phyloP scores from a whole-genome alignment of 257 asterid genomes.

The Buddleja alternifolia region DNA sequence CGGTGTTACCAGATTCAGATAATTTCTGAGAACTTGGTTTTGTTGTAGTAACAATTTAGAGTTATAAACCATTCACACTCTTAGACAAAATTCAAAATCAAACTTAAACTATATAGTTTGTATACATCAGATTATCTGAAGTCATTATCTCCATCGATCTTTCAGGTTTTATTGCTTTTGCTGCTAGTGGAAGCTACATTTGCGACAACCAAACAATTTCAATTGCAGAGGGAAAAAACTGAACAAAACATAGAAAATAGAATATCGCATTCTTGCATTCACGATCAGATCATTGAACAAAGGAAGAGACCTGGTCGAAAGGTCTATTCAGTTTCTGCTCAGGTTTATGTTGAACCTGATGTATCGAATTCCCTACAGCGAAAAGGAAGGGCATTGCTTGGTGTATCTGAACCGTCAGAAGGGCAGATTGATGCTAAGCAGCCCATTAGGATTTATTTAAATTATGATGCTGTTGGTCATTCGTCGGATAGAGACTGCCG shows the following conservation, averaged over 20 bases:
- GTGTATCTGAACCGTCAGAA: constrained; percentile 42
- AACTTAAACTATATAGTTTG: background rate
- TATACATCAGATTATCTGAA: constrained; percentile 6
- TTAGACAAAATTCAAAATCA: background rate
- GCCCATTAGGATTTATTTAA: constrained; percentile 88
- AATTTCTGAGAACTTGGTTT: background rate
- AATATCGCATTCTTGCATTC: constrained; percentile 84
- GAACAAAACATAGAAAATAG: constrained; percentile 46
- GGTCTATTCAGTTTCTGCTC: constrained; percentile 84
- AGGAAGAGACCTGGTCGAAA: constrained; percentile 80
- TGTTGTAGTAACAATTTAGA: background rate
- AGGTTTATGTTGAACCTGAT: constrained; percentile 64
- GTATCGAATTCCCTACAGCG: constrained; percentile 42
- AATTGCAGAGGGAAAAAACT: constrained; percentile 43
- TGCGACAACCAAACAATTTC: constrained; percentile 47
- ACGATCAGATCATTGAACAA: constrained; percentile 86
- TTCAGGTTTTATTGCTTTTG: constrained; percentile 68
- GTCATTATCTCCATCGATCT: constrained; percentile 22
- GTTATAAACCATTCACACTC: background rate
- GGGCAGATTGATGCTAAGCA: constrained; percentile 57
- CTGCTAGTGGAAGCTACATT: constrained; percentile 56
- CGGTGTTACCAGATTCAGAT: constrained; percentile 5
- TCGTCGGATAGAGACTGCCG: constrained; percentile 93
- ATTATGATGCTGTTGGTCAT: constrained; percentile 98
- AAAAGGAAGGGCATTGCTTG: constrained; percentile 73